Evolutionary conservation across 139 green algal species (phyloP).

Genomic region (Astrephomene gubernaculifera): DNA sequence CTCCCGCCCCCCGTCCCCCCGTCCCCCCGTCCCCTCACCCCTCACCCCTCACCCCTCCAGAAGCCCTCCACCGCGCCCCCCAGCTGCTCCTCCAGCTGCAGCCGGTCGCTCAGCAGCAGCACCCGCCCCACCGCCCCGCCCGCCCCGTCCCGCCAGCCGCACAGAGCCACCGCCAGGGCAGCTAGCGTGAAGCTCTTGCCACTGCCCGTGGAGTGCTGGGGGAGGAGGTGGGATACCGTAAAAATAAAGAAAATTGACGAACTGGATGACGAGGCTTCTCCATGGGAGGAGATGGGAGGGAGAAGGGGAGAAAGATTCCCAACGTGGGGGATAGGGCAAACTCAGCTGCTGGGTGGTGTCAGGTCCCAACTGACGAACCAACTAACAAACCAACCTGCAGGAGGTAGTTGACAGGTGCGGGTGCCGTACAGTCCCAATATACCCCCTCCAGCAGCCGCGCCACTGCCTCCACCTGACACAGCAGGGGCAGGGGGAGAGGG

Average conservation of each 20-base stretch:
- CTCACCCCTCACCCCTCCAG: constrained; percentile 8
- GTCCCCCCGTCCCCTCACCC: background rate
- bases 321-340: no score
- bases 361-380: background rate
- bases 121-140: constrained; percentile 42
- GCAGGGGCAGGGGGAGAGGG: background rate
- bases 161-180: constrained; percentile 40
- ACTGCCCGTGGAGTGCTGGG: constrained; percentile 56
- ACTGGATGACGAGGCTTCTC: no score
- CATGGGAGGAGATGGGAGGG: no score
- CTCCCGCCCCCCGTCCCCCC: background rate
- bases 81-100: constrained; percentile 64
- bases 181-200: constrained; percentile 65
- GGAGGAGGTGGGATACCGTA: no score
- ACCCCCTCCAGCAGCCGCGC: constrained; percentile 35
- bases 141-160: constrained; percentile 19
- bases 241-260: no score
- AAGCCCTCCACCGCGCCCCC: constrained; percentile 44
- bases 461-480: constrained; percentile 46
- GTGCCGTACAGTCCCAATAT: background rate
- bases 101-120: constrained; percentile 60
- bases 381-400: background rate
- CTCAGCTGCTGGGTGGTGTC: background rate
- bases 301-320: no score
- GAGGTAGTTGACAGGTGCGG: constrained; percentile 13